Conservation (phyloP, 1,284 basidiomycete genomes). For the Chiua sp. region DNA sequence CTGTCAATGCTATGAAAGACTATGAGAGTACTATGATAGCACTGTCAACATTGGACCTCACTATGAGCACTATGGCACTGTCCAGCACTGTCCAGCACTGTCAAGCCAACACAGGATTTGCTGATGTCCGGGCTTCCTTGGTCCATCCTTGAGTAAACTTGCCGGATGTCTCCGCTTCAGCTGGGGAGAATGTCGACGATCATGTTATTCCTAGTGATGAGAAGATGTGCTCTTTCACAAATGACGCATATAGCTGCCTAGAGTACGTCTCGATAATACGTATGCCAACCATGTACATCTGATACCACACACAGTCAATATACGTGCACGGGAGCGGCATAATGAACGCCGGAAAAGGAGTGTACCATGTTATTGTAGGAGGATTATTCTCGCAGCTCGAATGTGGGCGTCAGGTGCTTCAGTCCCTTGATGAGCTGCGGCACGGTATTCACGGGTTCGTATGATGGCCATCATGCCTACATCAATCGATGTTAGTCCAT, state of each 20-base stretch:
- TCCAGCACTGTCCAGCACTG: too few species aligned
- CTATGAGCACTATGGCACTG: too few species aligned
- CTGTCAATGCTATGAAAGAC: too few species aligned
- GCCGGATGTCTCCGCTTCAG: slow-evolving; percentile 37
- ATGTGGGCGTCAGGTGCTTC: slow-evolving; percentile 40
- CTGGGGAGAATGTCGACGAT: slow-evolving; percentile 42
- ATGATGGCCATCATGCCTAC: slow-evolving; percentile 43
- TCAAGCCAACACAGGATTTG: too few species aligned
- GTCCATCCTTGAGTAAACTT: slow-evolving; percentile 42
- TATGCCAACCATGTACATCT: slow-evolving; percentile 43
- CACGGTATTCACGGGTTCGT: slow-evolving; percentile 32
- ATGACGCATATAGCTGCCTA: slow-evolving; percentile 37
- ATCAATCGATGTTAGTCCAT: background rate
- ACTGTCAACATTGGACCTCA: too few species aligned
- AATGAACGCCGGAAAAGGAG: background rate
- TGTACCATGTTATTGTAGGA: slow-evolving; percentile 48
- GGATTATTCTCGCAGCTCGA: slow-evolving; percentile 45
- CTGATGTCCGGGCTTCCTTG: slow-evolving; percentile 26
- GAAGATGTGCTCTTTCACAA: slow-evolving; percentile 39
- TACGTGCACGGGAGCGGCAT: too few species aligned
- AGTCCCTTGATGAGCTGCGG: slow-evolving; percentile 33
- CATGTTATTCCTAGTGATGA: slow-evolving; percentile 37
- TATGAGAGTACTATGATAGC: too few species aligned
- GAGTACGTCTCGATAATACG: slow-evolving; percentile 43
- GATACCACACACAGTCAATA: background rate